phyloP scores from a whole-genome alignment of 1,284 basidiomycete species.

The Cryptococcus sp. region DNA sequence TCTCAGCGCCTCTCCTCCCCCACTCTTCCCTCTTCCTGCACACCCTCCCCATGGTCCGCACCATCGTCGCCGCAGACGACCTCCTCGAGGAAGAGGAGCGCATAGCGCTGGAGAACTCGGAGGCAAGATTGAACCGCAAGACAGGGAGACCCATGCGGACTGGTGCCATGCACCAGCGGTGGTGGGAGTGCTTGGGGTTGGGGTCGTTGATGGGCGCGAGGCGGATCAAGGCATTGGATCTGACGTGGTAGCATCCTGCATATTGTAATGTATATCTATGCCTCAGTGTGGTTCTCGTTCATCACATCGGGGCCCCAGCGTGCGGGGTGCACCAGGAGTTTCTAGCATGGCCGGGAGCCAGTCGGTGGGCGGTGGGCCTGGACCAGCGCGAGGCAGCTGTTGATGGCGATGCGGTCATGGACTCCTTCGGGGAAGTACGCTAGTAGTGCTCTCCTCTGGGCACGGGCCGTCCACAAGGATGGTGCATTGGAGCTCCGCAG shows the following conservation, averaged over 20 bases:
- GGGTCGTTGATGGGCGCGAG: neutral
- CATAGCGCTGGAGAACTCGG: constrained; percentile 29
- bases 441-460: no score
- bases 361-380: no score
- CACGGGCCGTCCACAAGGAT: no score
- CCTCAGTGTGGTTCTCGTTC: no score
- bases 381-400: no score
- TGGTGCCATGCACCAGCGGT: neutral
- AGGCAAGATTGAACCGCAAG: constrained; percentile 34
- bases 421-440: no score
- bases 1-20: constrained; percentile 49
- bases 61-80: constrained; percentile 70
- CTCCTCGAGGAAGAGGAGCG: constrained; percentile 37
- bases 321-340: no score
- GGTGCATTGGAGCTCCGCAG: no score
- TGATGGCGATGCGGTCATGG: no score
- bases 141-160: constrained; percentile 40
- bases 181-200: neutral
- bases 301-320: no score
- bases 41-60: constrained; percentile 65
- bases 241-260: neutral
- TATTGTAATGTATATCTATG: neutral
- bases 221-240: no score
- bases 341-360: no score
- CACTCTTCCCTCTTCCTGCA: constrained; percentile 59